Base-by-base conservation (phyloP, 2,329 filamentous ascomycete genomes). In the Botrytis fragariae region DNA sequence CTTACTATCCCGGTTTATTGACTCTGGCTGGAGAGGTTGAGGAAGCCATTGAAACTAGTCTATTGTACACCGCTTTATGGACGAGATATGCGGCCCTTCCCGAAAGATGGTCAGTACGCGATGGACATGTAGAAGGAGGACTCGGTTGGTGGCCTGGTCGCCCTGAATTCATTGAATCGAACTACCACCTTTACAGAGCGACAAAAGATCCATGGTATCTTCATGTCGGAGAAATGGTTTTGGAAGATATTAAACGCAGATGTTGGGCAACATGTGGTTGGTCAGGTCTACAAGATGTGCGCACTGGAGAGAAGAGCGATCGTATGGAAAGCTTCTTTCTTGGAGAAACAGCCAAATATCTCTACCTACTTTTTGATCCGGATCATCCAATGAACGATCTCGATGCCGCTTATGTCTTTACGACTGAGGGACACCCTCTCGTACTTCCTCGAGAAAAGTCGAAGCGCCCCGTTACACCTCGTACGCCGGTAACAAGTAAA, bases 251-350 rank as follows among this genome's bases (percentile, higher is more conserved):
- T 79, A 91, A 92, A 79, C 87, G 93, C 67, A 89, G 95, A 71
- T 99, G 96, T 83, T 94, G 93, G 89, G 94, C 94, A 0, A 88
- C 89, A 75, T 99, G 96, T 79, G 96, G 96, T 59, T 98, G 95
- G 94, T 93, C 95, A 22, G 95, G 95, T 0, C 86, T 98, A 51
- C 91, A 94, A 79, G 91, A 95, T 81, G 93, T 95, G 14, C 85
- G 91, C 48, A 93, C 89, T 8, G 95, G 95, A 5, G 93, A 98
- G 83, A 90, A 94, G 82, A 93, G 89, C 77, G 95, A 99, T 81
- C 92, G 96, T 48, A 98, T 98, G 96, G 96, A 99, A 83, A 98
- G 95, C 81, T 99, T 98, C 86, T 98, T 98, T 80, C 87, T 99
- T 1, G 95, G 96, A 22, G 96, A 99, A 83, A 99, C 96, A 1